Evolutionary conservation across 345 rosid genomes (phyloP).

Genomic region (Eucalyptus pumila): DNA sequence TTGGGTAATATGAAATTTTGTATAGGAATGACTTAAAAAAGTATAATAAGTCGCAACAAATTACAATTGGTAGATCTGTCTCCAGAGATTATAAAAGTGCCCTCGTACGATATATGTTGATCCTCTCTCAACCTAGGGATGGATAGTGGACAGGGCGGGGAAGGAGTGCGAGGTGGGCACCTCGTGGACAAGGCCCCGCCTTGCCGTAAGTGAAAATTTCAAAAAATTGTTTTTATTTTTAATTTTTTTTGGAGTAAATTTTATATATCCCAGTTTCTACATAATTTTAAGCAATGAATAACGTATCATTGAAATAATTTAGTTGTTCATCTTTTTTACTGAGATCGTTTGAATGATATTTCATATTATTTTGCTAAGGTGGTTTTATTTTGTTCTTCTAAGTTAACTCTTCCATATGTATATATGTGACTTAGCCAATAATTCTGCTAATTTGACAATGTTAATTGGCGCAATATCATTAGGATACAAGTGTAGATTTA

Average conservation of each 20-base stretch:
- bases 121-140: neutral
- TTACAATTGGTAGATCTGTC: neutral
- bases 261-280: neutral
- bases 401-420: neutral
- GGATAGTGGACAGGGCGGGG: neutral
- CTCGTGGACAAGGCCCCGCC: neutral
- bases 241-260: too few species aligned
- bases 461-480: neutral
- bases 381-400: neutral
- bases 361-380: neutral
- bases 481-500: neutral
- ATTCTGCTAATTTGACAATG: neutral
- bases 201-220: neutral
- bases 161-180: neutral
- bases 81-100: neutral
- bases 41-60: neutral
- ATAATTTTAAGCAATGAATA: neutral
- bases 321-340: neutral
- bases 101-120: neutral
- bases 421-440: too few species aligned
- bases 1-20: neutral
- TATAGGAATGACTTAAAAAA: neutral
- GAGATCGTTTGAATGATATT: neutral
- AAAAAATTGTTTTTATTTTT: too few species aligned
- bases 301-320: too few species aligned